Evolutionary conservation across 306 rosid species (phyloP).

Genomic region (Ammopiptanthus mongolicus): DNA sequence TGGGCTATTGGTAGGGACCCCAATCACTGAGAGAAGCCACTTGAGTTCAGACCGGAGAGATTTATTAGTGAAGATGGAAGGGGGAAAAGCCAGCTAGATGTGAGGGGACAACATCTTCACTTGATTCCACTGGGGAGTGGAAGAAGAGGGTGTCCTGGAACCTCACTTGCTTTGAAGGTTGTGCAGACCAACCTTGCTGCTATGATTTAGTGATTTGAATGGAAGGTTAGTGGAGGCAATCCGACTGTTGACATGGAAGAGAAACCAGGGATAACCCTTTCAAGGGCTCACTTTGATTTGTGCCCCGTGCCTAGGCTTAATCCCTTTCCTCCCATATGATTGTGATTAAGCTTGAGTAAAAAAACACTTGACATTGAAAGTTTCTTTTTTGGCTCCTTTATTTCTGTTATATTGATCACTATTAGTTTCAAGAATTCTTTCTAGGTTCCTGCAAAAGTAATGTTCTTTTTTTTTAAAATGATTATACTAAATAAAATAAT

Average conservation of each 20-base stretch:
- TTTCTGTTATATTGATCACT: too few relatives aligned
- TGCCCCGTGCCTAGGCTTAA: constrained; percentile 39
- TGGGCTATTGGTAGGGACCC: too few relatives aligned
- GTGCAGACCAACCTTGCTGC: constrained; percentile 53
- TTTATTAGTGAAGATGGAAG: constrained; percentile 38
- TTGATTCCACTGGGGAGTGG: constrained; percentile 80
- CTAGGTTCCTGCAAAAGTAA: too few relatives aligned
- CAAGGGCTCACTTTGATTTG: constrained; percentile 55
- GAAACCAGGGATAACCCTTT: constrained; percentile 59
- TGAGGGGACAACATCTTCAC: constrained; percentile 72
- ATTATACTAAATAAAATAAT: too few relatives aligned
- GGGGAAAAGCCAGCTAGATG: constrained; percentile 40
- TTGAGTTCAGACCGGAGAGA: too few relatives aligned
- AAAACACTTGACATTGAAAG: too few relatives aligned
- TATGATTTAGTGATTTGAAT: constrained; percentile 78
- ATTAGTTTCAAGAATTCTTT: too few relatives aligned
- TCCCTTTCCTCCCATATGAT: constrained; percentile 37
- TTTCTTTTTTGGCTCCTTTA: too few relatives aligned
- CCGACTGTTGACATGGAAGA: constrained; percentile 52
- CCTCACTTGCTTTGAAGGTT: constrained; percentile 62
- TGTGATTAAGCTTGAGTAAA: background rate
- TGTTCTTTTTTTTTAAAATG: too few relatives aligned
- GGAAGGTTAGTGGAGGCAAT: constrained; percentile 38
- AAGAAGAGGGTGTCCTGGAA: too few relatives aligned
- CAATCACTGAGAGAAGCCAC: too few relatives aligned